Conservation (phyloP, 805 yeast genomes). For the Schizosaccharomyces lindneri region DNA sequence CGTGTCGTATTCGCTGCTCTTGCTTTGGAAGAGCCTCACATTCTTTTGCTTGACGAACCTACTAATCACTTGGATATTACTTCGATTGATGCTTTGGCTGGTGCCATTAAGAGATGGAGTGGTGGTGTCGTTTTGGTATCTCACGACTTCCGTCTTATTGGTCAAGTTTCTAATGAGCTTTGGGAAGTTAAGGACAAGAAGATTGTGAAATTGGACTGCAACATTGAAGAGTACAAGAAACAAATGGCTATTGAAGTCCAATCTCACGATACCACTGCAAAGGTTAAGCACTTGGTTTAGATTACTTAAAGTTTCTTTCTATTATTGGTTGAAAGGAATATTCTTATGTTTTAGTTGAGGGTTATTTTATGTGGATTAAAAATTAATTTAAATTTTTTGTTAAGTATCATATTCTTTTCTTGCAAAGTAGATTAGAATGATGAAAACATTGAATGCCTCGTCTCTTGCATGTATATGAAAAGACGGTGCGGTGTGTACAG, state of each 20-base stretch:
- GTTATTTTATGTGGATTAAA: neutral
- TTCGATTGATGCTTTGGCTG: slow-evolving; percentile 92
- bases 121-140: slow-evolving; percentile 98
- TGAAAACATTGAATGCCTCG: too few species aligned
- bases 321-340: too few species aligned
- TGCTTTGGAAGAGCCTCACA: slow-evolving; percentile 87
- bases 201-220: slow-evolving; percentile 89
- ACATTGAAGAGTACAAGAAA: slow-evolving; percentile 74
- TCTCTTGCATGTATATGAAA: too few species aligned
- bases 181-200: slow-evolving; percentile 87
- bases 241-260: neutral
- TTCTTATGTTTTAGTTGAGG: neutral
- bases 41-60: slow-evolving; percentile 92
- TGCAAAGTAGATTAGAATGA: too few species aligned
- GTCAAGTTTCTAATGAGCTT: slow-evolving; percentile 91
- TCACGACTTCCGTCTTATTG: slow-evolving; percentile 94
- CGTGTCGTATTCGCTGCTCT: slow-evolving; percentile 92
- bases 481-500: too few species aligned
- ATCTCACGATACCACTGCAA: neutral
- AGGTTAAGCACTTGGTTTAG: slow-evolving; percentile 1
- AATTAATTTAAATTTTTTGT: too few species aligned
- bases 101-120: slow-evolving; percentile 75
- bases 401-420: too few species aligned
- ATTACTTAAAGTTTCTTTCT: neutral
- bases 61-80: slow-evolving; percentile 97